Base-by-base conservation (phyloP, 2,329 filamentous ascomycete species). In the Elsinoe australis region DNA sequence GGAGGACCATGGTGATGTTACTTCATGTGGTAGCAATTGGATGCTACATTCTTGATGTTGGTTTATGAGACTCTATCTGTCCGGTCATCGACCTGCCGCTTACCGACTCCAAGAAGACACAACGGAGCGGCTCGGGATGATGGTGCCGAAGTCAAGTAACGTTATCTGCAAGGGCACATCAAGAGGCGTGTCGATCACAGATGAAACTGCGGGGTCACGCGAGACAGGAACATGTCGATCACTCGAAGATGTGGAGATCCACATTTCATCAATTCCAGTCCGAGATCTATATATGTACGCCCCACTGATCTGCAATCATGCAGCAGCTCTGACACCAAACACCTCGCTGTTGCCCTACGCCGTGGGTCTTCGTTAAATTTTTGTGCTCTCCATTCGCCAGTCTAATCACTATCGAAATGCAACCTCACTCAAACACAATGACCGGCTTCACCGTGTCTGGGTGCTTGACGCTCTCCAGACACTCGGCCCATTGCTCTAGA, bases 361-460 rank as follows among this genome's bases (percentile, higher is more conserved):
- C 36, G n/a, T n/a, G n/a, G n/a, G n/a, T n/a, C n/a, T n/a, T n/a
- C n/a, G n/a, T n/a, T n/a, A n/a, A n/a, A n/a, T n/a, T n/a, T n/a
- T n/a, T n/a, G n/a, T n/a, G n/a, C n/a, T n/a, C n/a, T n/a, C n/a
- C n/a, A n/a, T n/a, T n/a, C n/a, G n/a, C n/a, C n/a, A n/a, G n/a
- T n/a, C n/a, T n/a, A n/a, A n/a, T n/a, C n/a, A n/a, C n/a, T n/a
- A n/a, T n/a, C n/a, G n/a, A n/a, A n/a, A n/a, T 15, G 7, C 8
- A 18, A 29, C 14, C 21, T 26, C 32, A 44, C 45, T 50, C 39
- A 35, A 49, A 52, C 5, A 52, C 50, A 47, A 87, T 85, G 12
- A 79, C 80, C 46, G 82, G 82, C 71, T 87, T 87, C 61, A 87
- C 84, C 51, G 81, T 82, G 47, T 69, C 76, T 72, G 85, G 85